These are phyloP conservation scores for Ophiocordyceps unilateralis DNA, from an alignment of 2,329 filamentous ascomycete genomes.

Conservation along the genomic window DNA sequence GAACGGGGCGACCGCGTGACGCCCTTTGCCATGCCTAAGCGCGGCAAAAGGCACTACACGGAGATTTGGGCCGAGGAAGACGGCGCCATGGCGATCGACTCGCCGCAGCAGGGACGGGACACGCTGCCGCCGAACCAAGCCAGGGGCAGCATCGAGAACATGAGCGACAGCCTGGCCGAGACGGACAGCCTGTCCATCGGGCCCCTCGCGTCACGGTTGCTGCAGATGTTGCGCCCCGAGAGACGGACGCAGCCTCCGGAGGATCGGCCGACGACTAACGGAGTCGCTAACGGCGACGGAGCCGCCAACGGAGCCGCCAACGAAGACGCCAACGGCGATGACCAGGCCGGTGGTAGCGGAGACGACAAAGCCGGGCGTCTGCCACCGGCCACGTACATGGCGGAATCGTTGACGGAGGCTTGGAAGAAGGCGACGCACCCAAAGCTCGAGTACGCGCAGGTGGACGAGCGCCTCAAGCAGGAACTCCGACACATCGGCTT, in stretches of 20 bases:
- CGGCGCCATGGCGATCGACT: constrained; percentile 57
- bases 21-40: constrained; percentile 73
- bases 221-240: constrained; percentile 69
- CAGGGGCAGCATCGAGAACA: constrained; percentile 68
- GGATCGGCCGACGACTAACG: constrained; percentile 36
- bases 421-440: constrained; percentile 64
- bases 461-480: constrained; percentile 81
- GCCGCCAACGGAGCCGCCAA: constrained; percentile 36
- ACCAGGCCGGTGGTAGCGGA: constrained; percentile 12
- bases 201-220: constrained; percentile 65
- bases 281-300: constrained; percentile 35
- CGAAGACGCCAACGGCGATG: constrained; percentile 24
- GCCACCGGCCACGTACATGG: constrained; percentile 62
- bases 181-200: constrained; percentile 81
- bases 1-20: constrained; percentile 73
- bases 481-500: constrained; percentile 87
- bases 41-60: constrained; percentile 70
- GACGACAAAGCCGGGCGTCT: constrained; percentile 21
- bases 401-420: constrained; percentile 55
- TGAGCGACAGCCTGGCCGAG: constrained; percentile 74
- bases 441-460: constrained; percentile 67
- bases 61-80: constrained; percentile 95
- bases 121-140: constrained; percentile 64
- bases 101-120: constrained; percentile 41
- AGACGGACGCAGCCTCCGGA: constrained; percentile 37